Base-by-base conservation (phyloP, 1,284 basidiomycete species). In the Stygiomarasmius scandens region DNA sequence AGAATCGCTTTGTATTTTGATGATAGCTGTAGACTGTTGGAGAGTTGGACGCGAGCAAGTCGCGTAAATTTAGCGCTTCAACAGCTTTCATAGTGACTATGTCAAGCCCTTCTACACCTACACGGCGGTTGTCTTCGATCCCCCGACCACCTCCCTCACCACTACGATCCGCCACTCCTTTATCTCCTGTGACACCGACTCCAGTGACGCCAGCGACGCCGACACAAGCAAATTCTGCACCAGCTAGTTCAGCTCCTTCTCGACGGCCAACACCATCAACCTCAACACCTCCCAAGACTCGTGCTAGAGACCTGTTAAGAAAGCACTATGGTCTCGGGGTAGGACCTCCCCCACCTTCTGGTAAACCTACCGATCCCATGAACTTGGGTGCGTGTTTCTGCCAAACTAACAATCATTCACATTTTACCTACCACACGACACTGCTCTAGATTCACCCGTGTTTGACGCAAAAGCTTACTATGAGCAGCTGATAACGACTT, bases 381-480 rank as follows among this genome's bases (percentile, higher is more conserved):
- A 88, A 91, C 65, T 74, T 93, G 54, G 91, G 92, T 86, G 52
- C 57, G 73, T 43, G 55, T 56, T 53, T 16, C 9, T 2, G 38
- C 34, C 47, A 23, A 10, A 36, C 36, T 14, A 10, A 19, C 36
- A 46, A 32, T 45, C 24, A n/a, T 51, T 20, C 45, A 9, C 12
- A 46, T 49, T 22, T 29, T 24, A 57, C 27, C 19, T 47, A 41
- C 32, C 32, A 14, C 29, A 41, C 16, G 16, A 41, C 38, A 16
- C 14, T 34, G 25, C 11, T n/a, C 24, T 56, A 92, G 92, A 92
- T 70, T 93, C 92, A 0, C 72, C 84, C n/a, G 84, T 84, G 6
- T 94, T 94, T 66, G 89, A 93, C 63, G 85, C 92, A 5, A 89
- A 86, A 67, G 78, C 83, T 6, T 94, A 93, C 65, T 94, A 93